These are phyloP conservation scores for Euphorbia pulcherrima DNA, from an alignment of 345 rosid species.

Conservation along the genomic window DNA sequence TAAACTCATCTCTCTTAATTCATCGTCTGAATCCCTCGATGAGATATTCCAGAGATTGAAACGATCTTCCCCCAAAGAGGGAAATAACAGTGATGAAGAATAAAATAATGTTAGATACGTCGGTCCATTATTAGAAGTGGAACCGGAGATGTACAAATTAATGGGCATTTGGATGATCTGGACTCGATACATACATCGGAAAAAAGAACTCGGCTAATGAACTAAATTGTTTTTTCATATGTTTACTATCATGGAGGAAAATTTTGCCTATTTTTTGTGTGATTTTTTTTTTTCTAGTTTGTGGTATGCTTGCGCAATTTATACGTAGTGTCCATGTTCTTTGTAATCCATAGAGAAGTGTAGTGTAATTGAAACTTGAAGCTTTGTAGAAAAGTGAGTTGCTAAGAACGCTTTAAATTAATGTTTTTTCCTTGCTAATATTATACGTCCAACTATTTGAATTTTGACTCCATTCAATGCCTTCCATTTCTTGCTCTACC, in stretches of 20 bases:
- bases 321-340: neutral
- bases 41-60: constrained; percentile 89
- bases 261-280: constrained; percentile 11
- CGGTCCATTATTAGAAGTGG: constrained; percentile 14
- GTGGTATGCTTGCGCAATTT: neutral
- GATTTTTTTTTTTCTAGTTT: neutral
- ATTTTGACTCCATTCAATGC: neutral
- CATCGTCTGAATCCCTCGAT: constrained; percentile 64
- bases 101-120: constrained; percentile 25
- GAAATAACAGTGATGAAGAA: constrained; percentile 34
- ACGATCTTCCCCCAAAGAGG: constrained; percentile 49
- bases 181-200: neutral
- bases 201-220: constrained; percentile 1
- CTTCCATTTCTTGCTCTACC: neutral
- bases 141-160: constrained; percentile 27
- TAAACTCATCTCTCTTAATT: constrained; percentile 22
- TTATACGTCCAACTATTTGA: neutral
- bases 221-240: neutral
- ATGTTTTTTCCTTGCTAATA: neutral
- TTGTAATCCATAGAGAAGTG: neutral
- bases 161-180: constrained; percentile 9
- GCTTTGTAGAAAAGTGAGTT: neutral
- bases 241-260: neutral
- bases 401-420: neutral
- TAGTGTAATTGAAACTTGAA: neutral